Evolutionary conservation across 257 asterid genomes (phyloP), one percentile per base, ranked within the genome.

Genomic region (Solanum medicagineum): DNA sequence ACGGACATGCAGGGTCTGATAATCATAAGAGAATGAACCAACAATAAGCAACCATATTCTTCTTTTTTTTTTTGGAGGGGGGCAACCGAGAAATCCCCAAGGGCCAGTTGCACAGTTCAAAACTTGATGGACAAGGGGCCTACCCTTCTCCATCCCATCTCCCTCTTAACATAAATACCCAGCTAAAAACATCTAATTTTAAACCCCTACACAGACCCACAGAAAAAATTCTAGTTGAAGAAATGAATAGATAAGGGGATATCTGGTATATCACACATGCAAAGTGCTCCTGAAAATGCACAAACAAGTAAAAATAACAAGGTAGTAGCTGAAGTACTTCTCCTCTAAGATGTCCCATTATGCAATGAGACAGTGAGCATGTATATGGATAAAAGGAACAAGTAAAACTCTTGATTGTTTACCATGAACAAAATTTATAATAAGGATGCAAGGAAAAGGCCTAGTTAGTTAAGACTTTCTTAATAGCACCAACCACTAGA

Each of bases 401-500:
- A 73, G 40, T 73, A 22, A n/a, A n/a, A 17, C 16, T 17, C 54
- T 17, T 5, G n/a, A 53, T 79, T 79, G 17, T 17, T 79, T 16
- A 83, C 65, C 19, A 26, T 15, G 53, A 75, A 4, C 22, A 47
- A 47, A 60, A 62, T 84, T 79, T 79, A 79, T 53, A 79, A 54
- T 29, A 53, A 51, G 15, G 24, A 71, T 75, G 84, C 69, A 80
- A 70, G 54, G 42, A 60, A 26, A 79, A 26, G 29, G 66, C 16
- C 63, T 53, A 79, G 49, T 16, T 26, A 53, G 26, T 45, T n/a
- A 77, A 80, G 51, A 84, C 32, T 11, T 82, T 86, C 62, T 56
- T 65, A 77, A 73, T 42, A 86, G 86, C 86, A 91, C 92, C 51
- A 85, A 95, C 96, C 92, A 87, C 92, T 69, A 73, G 93, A 92